These are phyloP conservation scores for Thielaviopsis cerberus DNA, from an alignment of 2,329 filamentous ascomycete genomes.

Conservation along the genomic window DNA sequence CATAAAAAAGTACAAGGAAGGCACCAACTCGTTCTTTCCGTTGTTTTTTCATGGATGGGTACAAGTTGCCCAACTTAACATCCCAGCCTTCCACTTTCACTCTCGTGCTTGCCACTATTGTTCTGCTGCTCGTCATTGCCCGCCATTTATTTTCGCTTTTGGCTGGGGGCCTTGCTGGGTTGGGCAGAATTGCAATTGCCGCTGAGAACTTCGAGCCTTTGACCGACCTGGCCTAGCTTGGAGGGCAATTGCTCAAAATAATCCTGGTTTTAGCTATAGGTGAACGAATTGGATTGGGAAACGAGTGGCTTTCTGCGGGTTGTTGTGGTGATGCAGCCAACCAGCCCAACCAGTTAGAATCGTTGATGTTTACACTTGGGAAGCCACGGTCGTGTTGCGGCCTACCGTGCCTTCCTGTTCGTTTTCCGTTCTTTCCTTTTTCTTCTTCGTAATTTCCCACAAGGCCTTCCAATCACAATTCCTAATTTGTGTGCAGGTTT, in stretches of 20 bases:
- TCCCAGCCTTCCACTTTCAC: not conserved
- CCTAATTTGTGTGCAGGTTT: not conserved
- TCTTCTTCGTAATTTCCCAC: not conserved
- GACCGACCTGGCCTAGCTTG: too few relatives aligned
- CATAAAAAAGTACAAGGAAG: not conserved
- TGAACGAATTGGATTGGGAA: not conserved
- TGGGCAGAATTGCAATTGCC: not conserved
- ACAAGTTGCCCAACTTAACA: not conserved
- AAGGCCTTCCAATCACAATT: not conserved
- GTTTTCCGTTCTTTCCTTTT: not conserved
- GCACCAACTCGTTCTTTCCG: not conserved
- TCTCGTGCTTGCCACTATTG: not conserved
- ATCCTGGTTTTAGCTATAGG: not conserved
- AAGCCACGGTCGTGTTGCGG: not conserved
- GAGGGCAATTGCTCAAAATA: not conserved
- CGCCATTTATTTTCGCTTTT: not conserved
- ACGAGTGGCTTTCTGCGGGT: not conserved
- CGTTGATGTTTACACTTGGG: not conserved
- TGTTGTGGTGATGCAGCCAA: not conserved
- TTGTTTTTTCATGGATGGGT: not conserved
- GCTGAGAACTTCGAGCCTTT: too few relatives aligned
- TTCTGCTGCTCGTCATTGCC: not conserved
- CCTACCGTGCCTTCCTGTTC: not conserved
- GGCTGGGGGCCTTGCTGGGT: not conserved
- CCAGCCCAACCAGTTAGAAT: not conserved